Conservation (phyloP, 768 basidiomycete species). For the Crepidotus variabilis region DNA sequence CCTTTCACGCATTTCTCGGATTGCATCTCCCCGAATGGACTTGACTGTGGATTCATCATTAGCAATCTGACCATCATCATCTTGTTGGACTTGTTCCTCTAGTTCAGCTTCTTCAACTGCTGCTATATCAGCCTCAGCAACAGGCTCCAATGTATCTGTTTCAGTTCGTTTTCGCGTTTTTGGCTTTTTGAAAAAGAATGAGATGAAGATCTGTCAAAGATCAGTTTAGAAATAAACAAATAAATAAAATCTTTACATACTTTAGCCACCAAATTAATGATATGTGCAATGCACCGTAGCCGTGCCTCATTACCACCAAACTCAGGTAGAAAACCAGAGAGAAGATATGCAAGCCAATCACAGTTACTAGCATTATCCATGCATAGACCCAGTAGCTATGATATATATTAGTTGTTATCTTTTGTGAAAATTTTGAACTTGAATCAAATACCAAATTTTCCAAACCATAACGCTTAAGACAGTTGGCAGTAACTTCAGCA, state of each 20-base stretch:
- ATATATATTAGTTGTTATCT: neutral
- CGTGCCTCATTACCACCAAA: constrained; percentile 13
- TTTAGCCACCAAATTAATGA: constrained; percentile 24
- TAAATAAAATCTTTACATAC: constrained; percentile 5
- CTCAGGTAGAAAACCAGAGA: constrained; percentile 15
- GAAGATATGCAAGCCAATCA: constrained; percentile 14
- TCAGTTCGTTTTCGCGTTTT: constrained; percentile 13
- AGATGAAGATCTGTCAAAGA: constrained; percentile 15
- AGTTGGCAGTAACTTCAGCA: constrained; percentile 20
- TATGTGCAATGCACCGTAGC: constrained; percentile 21
- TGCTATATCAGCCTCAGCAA: constrained; percentile 8
- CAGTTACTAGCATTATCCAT: constrained; percentile 31
- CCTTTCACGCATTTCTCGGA: constrained; percentile 1
- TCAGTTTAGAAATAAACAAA: neutral
- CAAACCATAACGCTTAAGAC: constrained; percentile 23
- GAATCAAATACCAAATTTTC: constrained; percentile 19
- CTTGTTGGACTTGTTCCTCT: constrained; percentile 1
- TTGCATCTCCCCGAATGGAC: constrained; percentile 7
- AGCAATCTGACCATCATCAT: constrained; percentile 14
- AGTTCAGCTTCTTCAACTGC: constrained; percentile 6
- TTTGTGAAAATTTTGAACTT: neutral
- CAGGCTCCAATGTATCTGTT: constrained; percentile 2
- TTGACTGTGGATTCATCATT: constrained; percentile 13
- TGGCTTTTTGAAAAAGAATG: constrained; percentile 22
- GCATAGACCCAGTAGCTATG: constrained; percentile 21